These are phyloP conservation scores for Mortierella sp. DNA, from an alignment of 371 early-diverging fungal genomes.

Conservation along the genomic window DNA sequence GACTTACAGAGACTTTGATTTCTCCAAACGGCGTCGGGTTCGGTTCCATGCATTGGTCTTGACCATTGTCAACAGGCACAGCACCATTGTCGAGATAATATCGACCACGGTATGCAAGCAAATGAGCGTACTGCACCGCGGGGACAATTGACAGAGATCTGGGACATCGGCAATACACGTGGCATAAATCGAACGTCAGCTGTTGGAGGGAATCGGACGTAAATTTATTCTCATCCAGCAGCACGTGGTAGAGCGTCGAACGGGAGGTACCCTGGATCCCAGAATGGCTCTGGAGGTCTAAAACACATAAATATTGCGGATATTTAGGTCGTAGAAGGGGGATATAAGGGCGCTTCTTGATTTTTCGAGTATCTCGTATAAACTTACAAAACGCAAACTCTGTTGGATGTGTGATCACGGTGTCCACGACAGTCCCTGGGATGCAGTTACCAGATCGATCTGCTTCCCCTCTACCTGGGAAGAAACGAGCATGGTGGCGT, in stretches of 20 bases:
- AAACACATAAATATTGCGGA: too few species aligned
- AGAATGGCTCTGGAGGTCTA: slow-evolving; percentile 62
- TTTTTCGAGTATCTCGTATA: slow-evolving; percentile 64
- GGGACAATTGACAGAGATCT: slow-evolving; percentile 84
- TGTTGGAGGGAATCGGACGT: slow-evolving; percentile 67
- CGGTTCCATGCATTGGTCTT: background rate
- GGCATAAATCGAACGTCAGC: slow-evolving; percentile 76
- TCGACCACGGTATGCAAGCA: slow-evolving; percentile 82
- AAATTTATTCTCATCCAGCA: slow-evolving; percentile 77
- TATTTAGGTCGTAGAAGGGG: too few species aligned
- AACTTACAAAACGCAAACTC: slow-evolving; percentile 70
- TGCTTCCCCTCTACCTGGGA: slow-evolving; percentile 51
- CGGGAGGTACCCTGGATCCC: slow-evolving; percentile 85
- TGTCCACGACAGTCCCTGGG: slow-evolving; percentile 75
- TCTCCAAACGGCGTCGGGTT: background rate
- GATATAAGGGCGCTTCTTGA: background rate
- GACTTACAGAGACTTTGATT: slow-evolving; percentile 18
- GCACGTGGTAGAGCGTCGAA: slow-evolving; percentile 79
- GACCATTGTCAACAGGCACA: background rate
- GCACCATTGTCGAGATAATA: slow-evolving; percentile 24
- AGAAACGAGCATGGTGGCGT: slow-evolving; percentile 76
- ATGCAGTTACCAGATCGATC: slow-evolving; percentile 66
- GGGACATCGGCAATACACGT: slow-evolving; percentile 80
- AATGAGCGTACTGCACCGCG: slow-evolving; percentile 92
- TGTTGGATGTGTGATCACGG: slow-evolving; percentile 58